These are phyloP conservation scores for Hamamelis virginiana DNA, from an alignment of 164 flowering plant species.

Conservation along the genomic window DNA sequence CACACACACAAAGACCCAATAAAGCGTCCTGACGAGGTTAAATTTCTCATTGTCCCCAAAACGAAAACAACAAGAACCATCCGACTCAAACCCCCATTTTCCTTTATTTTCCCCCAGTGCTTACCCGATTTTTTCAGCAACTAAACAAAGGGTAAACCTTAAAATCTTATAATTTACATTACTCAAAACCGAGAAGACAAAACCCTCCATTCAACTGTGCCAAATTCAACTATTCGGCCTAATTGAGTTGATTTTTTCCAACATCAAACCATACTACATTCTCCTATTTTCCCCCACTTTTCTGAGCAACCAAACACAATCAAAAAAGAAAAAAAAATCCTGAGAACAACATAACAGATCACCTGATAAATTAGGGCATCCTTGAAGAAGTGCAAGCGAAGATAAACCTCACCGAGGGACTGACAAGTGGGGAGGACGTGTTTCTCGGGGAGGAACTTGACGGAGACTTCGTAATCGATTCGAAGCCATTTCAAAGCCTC, in stretches of 20 bases:
- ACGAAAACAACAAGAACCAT: too few relatives aligned
- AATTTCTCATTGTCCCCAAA: too few relatives aligned
- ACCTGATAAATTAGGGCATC: conserved; percentile 92
- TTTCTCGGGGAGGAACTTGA: conserved; percentile 62
- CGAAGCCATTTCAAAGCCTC: conserved; percentile 88
- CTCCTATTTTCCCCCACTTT: background rate
- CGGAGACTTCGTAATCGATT: conserved; percentile 72
- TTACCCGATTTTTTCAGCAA: too few relatives aligned
- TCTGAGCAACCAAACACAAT: background rate
- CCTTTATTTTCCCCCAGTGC: too few relatives aligned
- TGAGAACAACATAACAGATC: background rate
- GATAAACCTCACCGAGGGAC: conserved; percentile 83
- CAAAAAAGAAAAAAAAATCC: background rate
- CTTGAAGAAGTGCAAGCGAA: conserved; percentile 59
- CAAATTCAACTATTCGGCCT: background rate
- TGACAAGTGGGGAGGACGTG: conserved; percentile 86
- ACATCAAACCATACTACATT: background rate
- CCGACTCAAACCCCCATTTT: too few relatives aligned
- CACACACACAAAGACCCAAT: too few relatives aligned
- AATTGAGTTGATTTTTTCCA: background rate
- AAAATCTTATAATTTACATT: too few relatives aligned
- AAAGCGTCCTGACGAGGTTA: too few relatives aligned
- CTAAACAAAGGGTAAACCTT: too few relatives aligned
- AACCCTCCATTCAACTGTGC: background rate
- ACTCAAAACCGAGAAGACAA: too few relatives aligned